Conservation (phyloP, 768 basidiomycete species). For the Tricholoma sp. region DNA sequence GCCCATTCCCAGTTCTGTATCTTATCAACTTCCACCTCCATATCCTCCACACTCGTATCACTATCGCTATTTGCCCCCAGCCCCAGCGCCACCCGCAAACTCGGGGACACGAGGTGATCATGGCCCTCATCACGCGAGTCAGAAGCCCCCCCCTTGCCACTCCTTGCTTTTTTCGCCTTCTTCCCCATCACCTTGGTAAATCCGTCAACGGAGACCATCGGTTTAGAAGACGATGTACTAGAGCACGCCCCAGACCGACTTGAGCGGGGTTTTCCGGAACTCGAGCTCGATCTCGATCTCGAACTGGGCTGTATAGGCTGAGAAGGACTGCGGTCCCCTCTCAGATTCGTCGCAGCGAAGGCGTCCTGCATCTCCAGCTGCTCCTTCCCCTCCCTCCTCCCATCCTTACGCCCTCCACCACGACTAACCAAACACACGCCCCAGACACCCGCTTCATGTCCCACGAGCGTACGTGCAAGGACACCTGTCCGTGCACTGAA, state of each 20-base stretch:
- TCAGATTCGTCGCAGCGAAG: background rate
- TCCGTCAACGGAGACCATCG: background rate
- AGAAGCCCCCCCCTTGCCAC: background rate
- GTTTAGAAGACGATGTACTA: background rate
- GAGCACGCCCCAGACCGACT: background rate
- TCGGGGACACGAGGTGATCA: constrained; percentile 27
- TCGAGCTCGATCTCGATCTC: background rate
- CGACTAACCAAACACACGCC: constrained; percentile 71
- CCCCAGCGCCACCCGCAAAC: constrained; percentile 48
- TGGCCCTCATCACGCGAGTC: constrained; percentile 5
- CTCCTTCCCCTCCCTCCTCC: constrained; percentile 33
- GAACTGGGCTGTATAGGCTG: background rate
- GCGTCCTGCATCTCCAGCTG: background rate
- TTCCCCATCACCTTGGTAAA: constrained; percentile 1
- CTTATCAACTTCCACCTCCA: constrained; percentile 3
- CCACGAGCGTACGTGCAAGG: constrained; percentile 69
- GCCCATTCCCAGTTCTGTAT: background rate
- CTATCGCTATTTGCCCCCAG: constrained; percentile 18
- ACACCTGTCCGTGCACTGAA: constrained; percentile 79
- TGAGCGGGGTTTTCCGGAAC: background rate
- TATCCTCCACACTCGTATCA: constrained; percentile 6
- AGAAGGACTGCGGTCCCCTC: background rate
- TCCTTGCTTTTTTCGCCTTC: background rate
- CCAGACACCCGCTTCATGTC: constrained; percentile 93
- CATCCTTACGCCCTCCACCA: background rate